phyloP scores from a whole-genome alignment of 2,329 filamentous ascomycete species.

The Mycogone perniciosa region DNA sequence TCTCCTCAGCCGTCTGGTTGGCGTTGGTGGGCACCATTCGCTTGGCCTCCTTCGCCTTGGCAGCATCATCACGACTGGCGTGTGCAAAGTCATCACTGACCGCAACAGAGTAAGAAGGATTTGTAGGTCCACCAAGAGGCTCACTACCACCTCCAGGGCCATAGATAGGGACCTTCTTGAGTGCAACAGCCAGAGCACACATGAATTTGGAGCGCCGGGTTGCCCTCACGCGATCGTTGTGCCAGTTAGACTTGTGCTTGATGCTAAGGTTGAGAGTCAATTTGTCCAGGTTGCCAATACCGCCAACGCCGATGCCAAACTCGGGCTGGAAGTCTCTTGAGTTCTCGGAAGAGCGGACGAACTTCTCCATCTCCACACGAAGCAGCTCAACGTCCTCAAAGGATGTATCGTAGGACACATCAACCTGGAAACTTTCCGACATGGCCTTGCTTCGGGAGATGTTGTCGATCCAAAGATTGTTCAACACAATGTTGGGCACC shows the following conservation, averaged over 20 bases:
- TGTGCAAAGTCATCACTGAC: constrained; percentile 64
- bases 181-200: constrained; percentile 79
- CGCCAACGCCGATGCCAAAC: constrained; percentile 68
- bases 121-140: constrained; percentile 57
- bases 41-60: constrained; percentile 54
- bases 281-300: constrained; percentile 83
- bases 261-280: constrained; percentile 76
- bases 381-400: constrained; percentile 87
- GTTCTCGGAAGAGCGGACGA: constrained; percentile 80
- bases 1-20: constrained; percentile 22
- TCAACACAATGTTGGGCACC: constrained; percentile 86
- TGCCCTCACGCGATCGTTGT: constrained; percentile 76
- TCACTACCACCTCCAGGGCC: constrained; percentile 68
- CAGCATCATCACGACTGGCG: constrained; percentile 53
- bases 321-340: constrained; percentile 85
- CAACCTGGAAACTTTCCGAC: constrained; percentile 76
- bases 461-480: constrained; percentile 93
- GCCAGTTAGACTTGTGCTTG: constrained; percentile 88
- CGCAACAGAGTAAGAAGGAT: constrained; percentile 75
- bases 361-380: constrained; percentile 75
- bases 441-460: constrained; percentile 85
- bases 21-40: constrained; percentile 54
- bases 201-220: constrained; percentile 91
- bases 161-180: constrained; percentile 82
- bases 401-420: constrained; percentile 76